Percentiles rank a stretch among this genome's conserved stretches.
These are phyloP conservation scores for Hygrocybe coccinea DNA, from an alignment of 768 basidiomycete genomes.

Conservation along the genomic window DNA sequence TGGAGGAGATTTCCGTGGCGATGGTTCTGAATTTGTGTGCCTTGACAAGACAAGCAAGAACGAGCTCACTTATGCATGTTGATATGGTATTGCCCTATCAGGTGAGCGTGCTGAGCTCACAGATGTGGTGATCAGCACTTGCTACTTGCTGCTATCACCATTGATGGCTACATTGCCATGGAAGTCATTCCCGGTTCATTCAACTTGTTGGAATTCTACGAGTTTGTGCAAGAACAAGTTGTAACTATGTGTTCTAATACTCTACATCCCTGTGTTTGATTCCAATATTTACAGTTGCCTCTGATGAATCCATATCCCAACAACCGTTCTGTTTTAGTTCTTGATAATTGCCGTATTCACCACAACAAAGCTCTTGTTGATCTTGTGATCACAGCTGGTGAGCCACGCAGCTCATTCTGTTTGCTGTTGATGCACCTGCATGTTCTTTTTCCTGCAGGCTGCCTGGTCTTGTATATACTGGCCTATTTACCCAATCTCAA, in stretches of 20 bases:
- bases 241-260: conserved; percentile 20
- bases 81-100: conserved; percentile 17
- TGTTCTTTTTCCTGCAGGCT: conserved; percentile 7
- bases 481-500: conserved; percentile 33
- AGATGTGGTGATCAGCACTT: conserved; percentile 27
- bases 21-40: conserved; percentile 5
- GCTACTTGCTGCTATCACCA: conserved; percentile 31
- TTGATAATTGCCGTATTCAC: conserved; percentile 39
- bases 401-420: no score
- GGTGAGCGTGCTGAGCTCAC: conserved; percentile 17
- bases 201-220: conserved; percentile 28
- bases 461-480: conserved; percentile 27
- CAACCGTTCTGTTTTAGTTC: conserved; percentile 26
- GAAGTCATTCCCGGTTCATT: conserved; percentile 31
- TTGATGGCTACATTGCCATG: conserved; percentile 32
- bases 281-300: conserved; percentile 13
- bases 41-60: conserved; percentile 29
- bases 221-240: conserved; percentile 35
- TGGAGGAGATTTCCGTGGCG: background rate
- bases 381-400: no score
- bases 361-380: conserved; percentile 16
- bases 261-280: background rate
- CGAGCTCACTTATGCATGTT: conserved; percentile 20
- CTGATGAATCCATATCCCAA: conserved; percentile 34
- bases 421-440: no score